Base-by-base conservation (phyloP, 768 basidiomycete species). In the Hirschioporus abietinus region DNA sequence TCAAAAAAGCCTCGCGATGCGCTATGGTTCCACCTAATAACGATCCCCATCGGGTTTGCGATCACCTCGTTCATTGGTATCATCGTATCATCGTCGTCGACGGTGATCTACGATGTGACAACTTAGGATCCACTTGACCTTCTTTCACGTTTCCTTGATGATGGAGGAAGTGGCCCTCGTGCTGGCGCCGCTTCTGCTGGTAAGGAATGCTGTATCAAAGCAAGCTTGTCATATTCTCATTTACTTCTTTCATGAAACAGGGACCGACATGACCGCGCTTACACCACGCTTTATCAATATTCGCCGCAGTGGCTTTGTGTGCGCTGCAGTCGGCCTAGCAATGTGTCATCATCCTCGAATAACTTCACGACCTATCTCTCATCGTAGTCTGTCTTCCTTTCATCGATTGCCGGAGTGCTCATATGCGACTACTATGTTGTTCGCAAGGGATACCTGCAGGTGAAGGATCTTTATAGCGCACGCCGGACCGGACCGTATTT, bases 201-300 rank as follows among this genome's bases (percentile, higher is more conserved):
- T 36, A 15, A 36, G 35, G 35, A 15, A 36, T 36, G 7, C 35
- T 36, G 15, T 36, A 15, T 36, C 7, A 36, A 15, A n/a, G n/a
- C n/a, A n/a, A n/a, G n/a, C n/a, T n/a, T n/a, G n/a, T n/a, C n/a
- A n/a, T n/a, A n/a, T n/a, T n/a, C n/a, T n/a, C n/a, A n/a, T n/a
- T n/a, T n/a, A n/a, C n/a, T n/a, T n/a, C n/a, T n/a, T n/a, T n/a
- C n/a, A n/a, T n/a, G n/a, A n/a, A n/a, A n/a, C n/a, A n/a, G n/a
- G n/a, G n/a, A n/a, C n/a, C n/a, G n/a, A 94, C 75, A 76, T 94
- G 70, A 93, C 91, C 1, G 86, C 91, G 1, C 82, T 93, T 34
- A 80, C 86, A 70, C 92, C 93, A 65, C 87, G 87, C 62, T 93
- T 86, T 76, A 86, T 94, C 87, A 93, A 90, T 73, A 93, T 95